phyloP scores from a whole-genome alignment of 1,139 yeast species.

The Yamadazyma conglobata region DNA sequence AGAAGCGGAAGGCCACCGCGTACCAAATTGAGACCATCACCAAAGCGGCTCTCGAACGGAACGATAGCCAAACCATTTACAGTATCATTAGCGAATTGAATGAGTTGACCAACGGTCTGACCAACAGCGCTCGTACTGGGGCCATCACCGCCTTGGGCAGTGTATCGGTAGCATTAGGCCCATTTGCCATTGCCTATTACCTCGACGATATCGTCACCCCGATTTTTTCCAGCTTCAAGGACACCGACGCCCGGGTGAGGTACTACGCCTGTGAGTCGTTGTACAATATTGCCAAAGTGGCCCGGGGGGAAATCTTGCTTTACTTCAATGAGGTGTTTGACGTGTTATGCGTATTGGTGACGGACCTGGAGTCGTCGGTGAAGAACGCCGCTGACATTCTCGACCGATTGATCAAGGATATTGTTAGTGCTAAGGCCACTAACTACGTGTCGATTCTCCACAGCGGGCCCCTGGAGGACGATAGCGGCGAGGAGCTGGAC shows the following conservation, averaged over 20 bases:
- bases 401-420: slow-evolving; percentile 88
- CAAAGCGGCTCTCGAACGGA: slow-evolving; percentile 64
- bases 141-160: slow-evolving; percentile 51
- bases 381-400: slow-evolving; percentile 94
- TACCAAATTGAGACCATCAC: slow-evolving; percentile 81
- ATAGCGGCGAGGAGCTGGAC: slow-evolving; percentile 24
- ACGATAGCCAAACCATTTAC: slow-evolving; percentile 66
- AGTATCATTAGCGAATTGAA: slow-evolving; percentile 42
- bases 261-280: slow-evolving; percentile 96
- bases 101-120: slow-evolving; percentile 39
- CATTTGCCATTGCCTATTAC: slow-evolving; percentile 54
- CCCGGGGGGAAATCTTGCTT: slow-evolving; percentile 87
- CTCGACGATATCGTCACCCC: slow-evolving; percentile 88
- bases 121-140: slow-evolving; percentile 48
- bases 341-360: slow-evolving; percentile 82
- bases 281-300: slow-evolving; percentile 94
- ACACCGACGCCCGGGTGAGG: slow-evolving; percentile 92
- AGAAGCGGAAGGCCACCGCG: slow-evolving; percentile 93
- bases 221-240: slow-evolving; percentile 92
- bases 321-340: slow-evolving; percentile 95
- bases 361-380: slow-evolving; percentile 89
- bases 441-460: slow-evolving; percentile 81
- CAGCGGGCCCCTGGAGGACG: slow-evolving; percentile 38
- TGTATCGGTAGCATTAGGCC: slow-evolving; percentile 48
- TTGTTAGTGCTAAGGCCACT: slow-evolving; percentile 93